Percentiles rank a stretch among this genome's conserved stretches.
Evolutionary conservation across 352 stramenopile species (phyloP).

Genomic region (Globisporangium cederbergense): DNA sequence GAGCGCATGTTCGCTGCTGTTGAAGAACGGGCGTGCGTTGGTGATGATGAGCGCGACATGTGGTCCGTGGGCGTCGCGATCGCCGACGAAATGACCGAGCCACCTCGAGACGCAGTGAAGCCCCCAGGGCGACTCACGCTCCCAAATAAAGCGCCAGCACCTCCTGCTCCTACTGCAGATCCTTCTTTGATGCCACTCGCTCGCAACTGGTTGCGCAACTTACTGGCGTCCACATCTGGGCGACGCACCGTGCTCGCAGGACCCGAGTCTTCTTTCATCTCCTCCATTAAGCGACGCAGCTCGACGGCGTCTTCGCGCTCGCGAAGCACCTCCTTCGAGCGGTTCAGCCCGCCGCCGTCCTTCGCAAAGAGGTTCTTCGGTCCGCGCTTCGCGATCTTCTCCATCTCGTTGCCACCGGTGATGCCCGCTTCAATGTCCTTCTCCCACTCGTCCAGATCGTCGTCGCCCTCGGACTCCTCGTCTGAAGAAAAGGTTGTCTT

Average conservation of each 20-base stretch:
- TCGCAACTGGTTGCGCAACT: constrained; percentile 59
- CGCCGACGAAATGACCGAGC: constrained; percentile 58
- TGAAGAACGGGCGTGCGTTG: constrained; percentile 30
- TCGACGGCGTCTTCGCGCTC: constrained; percentile 82
- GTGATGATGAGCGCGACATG: constrained; percentile 63
- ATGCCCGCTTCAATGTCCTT: constrained; percentile 80
- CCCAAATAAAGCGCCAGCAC: constrained; percentile 16
- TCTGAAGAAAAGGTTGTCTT: constrained; percentile 70
- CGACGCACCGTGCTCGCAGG: constrained; percentile 31
- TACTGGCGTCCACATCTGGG: constrained; percentile 59
- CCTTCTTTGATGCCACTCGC: constrained; percentile 72
- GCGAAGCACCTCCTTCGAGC: constrained; percentile 62
- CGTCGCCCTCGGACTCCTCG: constrained; percentile 70
- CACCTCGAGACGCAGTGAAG: constrained; percentile 41
- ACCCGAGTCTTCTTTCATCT: constrained; percentile 79
- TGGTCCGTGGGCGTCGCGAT: constrained; percentile 63
- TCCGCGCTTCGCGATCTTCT: constrained; percentile 56
- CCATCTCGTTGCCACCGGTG: constrained; percentile 49
- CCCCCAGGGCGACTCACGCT: constrained; percentile 26
- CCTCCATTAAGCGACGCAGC: constrained; percentile 69
- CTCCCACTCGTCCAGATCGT: constrained; percentile 65
- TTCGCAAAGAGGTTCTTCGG: constrained; percentile 76
- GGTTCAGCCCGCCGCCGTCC: constrained; percentile 70
- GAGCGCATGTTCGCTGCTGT: constrained; percentile 3
- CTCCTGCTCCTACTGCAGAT: not conserved